These are phyloP conservation scores for Dryas alaskensis DNA, from an alignment of 306 rosid species.

Conservation along the genomic window DNA sequence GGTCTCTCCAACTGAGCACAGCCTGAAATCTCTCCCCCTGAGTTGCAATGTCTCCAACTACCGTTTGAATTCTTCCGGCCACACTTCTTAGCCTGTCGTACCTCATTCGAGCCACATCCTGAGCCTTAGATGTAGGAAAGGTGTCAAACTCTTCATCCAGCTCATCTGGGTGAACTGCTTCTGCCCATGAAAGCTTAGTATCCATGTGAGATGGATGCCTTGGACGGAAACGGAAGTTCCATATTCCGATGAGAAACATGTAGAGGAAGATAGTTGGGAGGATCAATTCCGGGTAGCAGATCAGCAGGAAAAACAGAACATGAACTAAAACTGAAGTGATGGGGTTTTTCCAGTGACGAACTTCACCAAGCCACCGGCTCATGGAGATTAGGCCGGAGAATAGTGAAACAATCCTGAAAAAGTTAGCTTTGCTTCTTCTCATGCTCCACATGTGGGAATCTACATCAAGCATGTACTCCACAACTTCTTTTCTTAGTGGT, in stretches of 20 bases:
- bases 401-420: constrained; percentile 60
- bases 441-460: constrained; percentile 91
- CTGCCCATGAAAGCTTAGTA: constrained; percentile 77
- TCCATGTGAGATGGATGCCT: constrained; percentile 79
- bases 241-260: constrained; percentile 79
- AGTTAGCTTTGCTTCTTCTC: constrained; percentile 82
- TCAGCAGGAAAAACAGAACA: constrained; percentile 56
- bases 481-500: constrained; percentile 71
- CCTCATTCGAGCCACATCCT: constrained; percentile 62
- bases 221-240: constrained; percentile 61
- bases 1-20: constrained; percentile 61
- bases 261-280: constrained; percentile 71
- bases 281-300: constrained; percentile 71
- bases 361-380: constrained; percentile 70
- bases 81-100: constrained; percentile 76
- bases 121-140: constrained; percentile 58
- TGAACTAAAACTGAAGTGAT: constrained; percentile 68
- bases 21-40: constrained; percentile 65
- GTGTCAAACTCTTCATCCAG: constrained; percentile 77
- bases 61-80: constrained; percentile 65
- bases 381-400: constrained; percentile 61
- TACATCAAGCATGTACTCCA: constrained; percentile 83
- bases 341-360: constrained; percentile 69
- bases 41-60: constrained; percentile 63
- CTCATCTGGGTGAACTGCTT: constrained; percentile 65